Base-by-base conservation (phyloP, 805 yeast genomes). In the Candida dajiaensis region DNA sequence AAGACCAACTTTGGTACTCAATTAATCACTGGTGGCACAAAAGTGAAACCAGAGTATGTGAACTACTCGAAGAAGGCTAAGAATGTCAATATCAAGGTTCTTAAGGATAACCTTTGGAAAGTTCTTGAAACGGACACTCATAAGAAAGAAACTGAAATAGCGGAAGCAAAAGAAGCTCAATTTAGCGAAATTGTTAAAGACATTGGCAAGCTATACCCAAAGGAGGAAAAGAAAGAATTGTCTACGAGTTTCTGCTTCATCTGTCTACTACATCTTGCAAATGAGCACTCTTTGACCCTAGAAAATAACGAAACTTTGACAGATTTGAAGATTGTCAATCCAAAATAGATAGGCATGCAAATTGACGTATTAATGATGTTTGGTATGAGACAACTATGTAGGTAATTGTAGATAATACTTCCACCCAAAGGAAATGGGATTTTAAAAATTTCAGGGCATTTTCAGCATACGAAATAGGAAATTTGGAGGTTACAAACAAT, bases 201-300 rank as follows among this genome's bases (percentile, higher is more conserved):
- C 23, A 71, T 83, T 21, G 70, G 69, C 18, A 63, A 65, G 9
- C 69, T 71, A 60, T 89, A 89, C 59, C 70, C 77, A 0, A 64
- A 69, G 9, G 80, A 77, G 41, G 76, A 80, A 41, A 68, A 72
- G 53, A 74, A 73, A 42, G 95, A 89, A 44, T 65, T 89, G 8
- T 84, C 95, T 1, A 88, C 96, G 1, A 83, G 95, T 64, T 85
- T 85, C 63, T 85, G 87, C 58, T 89, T 89, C 56, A 86, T 89
- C 48, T 85, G 95, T 55, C 66, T 88, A 57, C 66, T 89, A 31
- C 97, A 89, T 66, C 69, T 89, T 53, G 95, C 96, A 13, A 89
- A 89, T 60, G 97, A 89, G 62, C 82, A 85, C 57, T 92, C 90
- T 1, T 68, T 89, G 26, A 59, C 68, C 7, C 73, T 89, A 7